phyloP scores from a whole-genome alignment of 2,329 filamentous ascomycete genomes.

The Neonectria ditissima region DNA sequence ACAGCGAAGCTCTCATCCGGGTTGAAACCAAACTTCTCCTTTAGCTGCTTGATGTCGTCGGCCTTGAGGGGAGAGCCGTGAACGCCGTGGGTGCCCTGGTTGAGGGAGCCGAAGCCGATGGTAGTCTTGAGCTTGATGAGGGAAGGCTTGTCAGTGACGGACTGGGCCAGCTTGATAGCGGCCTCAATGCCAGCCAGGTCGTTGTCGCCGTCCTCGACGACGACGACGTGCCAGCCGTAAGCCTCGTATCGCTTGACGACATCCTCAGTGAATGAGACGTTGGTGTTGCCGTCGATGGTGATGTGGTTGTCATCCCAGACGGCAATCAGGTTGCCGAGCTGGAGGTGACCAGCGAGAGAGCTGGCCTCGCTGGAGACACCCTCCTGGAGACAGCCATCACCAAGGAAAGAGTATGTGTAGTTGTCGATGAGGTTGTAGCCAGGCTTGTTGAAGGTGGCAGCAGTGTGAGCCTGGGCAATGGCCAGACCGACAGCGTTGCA shows the following conservation, averaged over 20 bases:
- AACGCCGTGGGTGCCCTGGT: slow-evolving; percentile 93
- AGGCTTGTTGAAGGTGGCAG: slow-evolving; percentile 95
- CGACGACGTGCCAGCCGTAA: slow-evolving; percentile 94
- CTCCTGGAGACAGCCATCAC: slow-evolving; percentile 99
- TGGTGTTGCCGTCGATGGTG: slow-evolving; percentile 93
- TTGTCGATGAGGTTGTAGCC: slow-evolving; percentile 93
- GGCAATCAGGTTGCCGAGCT: slow-evolving; percentile 96
- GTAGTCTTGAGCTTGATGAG: slow-evolving; percentile 97
- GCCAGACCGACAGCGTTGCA: slow-evolving; percentile 97
- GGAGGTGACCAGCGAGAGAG: slow-evolving; percentile 92
- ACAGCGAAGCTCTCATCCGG: slow-evolving; percentile 93
- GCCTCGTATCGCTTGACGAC: slow-evolving; percentile 94
- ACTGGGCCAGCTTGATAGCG: slow-evolving; percentile 86
- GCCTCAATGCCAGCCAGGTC: slow-evolving; percentile 89
- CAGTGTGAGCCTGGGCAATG: slow-evolving; percentile 93
- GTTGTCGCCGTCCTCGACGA: slow-evolving; percentile 87
- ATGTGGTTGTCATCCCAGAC: slow-evolving; percentile 99
- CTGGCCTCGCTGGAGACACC: slow-evolving; percentile 94
- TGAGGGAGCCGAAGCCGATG: slow-evolving; percentile 94
- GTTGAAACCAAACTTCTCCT: slow-evolving; percentile 96
- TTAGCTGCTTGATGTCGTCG: slow-evolving; percentile 93
- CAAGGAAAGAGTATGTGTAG: slow-evolving; percentile 97
- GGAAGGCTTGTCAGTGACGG: slow-evolving; percentile 94
- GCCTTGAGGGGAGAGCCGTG: slow-evolving; percentile 96
- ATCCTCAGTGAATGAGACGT: slow-evolving; percentile 96